Conservation (phyloP, 768 basidiomycete genomes). For the Trichaptum fuscoviolaceum region DNA sequence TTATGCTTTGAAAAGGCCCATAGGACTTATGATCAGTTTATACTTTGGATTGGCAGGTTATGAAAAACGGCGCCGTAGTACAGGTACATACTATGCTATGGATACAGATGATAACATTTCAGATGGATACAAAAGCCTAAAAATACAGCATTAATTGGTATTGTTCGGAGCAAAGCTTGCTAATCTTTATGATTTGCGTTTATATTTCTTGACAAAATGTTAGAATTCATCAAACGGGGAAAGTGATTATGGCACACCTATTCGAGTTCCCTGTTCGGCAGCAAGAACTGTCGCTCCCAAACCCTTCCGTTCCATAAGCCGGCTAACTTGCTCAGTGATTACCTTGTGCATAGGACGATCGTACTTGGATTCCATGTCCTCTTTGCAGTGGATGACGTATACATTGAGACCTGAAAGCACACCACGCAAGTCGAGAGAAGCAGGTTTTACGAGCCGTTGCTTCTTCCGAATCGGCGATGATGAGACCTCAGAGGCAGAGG, state of each 20-base stretch:
- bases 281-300: constrained; percentile 69
- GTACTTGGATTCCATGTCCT: constrained; percentile 45
- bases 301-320: constrained; percentile 51
- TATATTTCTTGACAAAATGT: constrained; percentile 7
- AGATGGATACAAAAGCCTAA: background rate
- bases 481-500: background rate
- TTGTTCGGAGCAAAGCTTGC: constrained; percentile 12
- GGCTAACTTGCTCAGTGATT: constrained; percentile 69
- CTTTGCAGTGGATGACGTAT: constrained; percentile 89
- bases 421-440: constrained; percentile 38
- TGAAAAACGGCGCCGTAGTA: background rate
- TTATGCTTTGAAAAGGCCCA: background rate
- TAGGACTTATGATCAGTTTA: background rate
- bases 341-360: constrained; percentile 53
- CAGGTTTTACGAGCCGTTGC: constrained; percentile 29
- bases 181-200: constrained; percentile 31
- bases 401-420: constrained; percentile 57
- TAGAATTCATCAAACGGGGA: background rate
- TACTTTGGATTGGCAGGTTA: background rate
- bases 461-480: constrained; percentile 28
- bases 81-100: background rate
- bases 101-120: background rate
- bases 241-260: constrained; percentile 46
- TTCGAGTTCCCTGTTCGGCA: constrained; percentile 75
- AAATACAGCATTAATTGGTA: background rate